Evolutionary conservation across 768 basidiomycete genomes (phyloP).

Genomic region (Termitomyces sp.): DNA sequence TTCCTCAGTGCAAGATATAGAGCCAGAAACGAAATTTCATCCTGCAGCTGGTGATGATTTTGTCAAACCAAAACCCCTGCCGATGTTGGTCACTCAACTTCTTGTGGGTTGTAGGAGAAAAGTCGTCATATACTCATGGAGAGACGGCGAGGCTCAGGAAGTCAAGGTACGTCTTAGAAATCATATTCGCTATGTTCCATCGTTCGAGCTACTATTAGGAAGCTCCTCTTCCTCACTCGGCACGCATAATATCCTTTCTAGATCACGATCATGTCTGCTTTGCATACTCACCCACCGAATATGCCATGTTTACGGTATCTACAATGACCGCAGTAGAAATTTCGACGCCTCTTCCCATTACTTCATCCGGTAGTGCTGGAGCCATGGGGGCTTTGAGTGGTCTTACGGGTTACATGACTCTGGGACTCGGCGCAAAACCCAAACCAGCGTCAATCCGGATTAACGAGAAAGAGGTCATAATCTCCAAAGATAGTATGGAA

Average conservation of each 20-base stretch:
- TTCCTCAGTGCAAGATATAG: slow-evolving; percentile 47
- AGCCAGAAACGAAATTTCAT: slow-evolving; percentile 19
- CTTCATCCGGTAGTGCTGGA: slow-evolving; percentile 34
- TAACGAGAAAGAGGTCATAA: slow-evolving; percentile 56
- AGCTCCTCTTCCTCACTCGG: slow-evolving; percentile 78
- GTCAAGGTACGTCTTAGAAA: slow-evolving; percentile 43
- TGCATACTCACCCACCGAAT: slow-evolving; percentile 75
- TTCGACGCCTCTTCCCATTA: slow-evolving; percentile 38
- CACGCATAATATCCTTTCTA: slow-evolving; percentile 78
- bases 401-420: slow-evolving; percentile 79
- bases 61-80: slow-evolving; percentile 40
- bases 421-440: slow-evolving; percentile 69
- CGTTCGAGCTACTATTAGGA: slow-evolving; percentile 47
- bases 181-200: background rate
- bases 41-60: slow-evolving; percentile 21
- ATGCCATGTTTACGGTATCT: slow-evolving; percentile 65
- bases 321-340: slow-evolving; percentile 55
- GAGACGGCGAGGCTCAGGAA: slow-evolving; percentile 74
- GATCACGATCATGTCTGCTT: slow-evolving; percentile 57
- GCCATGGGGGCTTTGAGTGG: slow-evolving; percentile 78
- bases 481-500: slow-evolving; percentile 73
- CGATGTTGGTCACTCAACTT: slow-evolving; percentile 67
- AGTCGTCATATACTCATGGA: slow-evolving; percentile 82
- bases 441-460: slow-evolving; percentile 58
- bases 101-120: slow-evolving; percentile 83